These are phyloP conservation scores for Amniculicola lignicola DNA, from an alignment of 495 filamentous ascomycete genomes.

Conservation along the genomic window DNA sequence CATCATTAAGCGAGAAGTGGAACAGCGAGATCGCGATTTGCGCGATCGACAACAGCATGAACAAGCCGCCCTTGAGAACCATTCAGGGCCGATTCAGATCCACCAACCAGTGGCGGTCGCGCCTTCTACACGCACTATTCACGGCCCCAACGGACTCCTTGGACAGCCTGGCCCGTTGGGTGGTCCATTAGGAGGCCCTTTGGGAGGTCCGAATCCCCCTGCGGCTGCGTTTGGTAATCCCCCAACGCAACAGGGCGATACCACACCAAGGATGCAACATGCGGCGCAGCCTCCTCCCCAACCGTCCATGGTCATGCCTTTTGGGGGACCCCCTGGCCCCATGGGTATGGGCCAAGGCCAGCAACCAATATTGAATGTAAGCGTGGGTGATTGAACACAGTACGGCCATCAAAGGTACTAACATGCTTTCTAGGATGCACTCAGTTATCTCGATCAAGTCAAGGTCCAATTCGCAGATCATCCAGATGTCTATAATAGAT, in stretches of 20 bases:
- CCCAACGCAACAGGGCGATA: slow-evolving; percentile 59
- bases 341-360: slow-evolving; percentile 59
- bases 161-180: slow-evolving; percentile 63
- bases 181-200: slow-evolving; percentile 52
- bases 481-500: slow-evolving; percentile 96
- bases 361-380: slow-evolving; percentile 89
- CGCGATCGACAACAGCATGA: slow-evolving; percentile 52
- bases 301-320: slow-evolving; percentile 39
- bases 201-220: slow-evolving; percentile 65
- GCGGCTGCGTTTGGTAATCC: slow-evolving; percentile 64
- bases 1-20: slow-evolving; percentile 57
- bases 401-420: too few relatives aligned
- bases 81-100: slow-evolving; percentile 76
- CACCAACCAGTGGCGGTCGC: slow-evolving; percentile 79
- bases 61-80: slow-evolving; percentile 70
- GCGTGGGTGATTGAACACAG: slow-evolving; percentile 42
- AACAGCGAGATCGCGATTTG: slow-evolving; percentile 66
- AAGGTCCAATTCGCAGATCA: slow-evolving; percentile 97
- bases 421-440: slow-evolving; percentile 67
- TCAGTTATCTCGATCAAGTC: slow-evolving; percentile 97
- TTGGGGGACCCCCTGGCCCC: slow-evolving; percentile 32
- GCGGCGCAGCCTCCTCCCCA: slow-evolving; percentile 32
- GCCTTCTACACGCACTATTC: slow-evolving; percentile 64
- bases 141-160: slow-evolving; percentile 82
- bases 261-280: slow-evolving; percentile 42